Conservation (phyloP, 768 basidiomycete species). For the Russula sp. region DNA sequence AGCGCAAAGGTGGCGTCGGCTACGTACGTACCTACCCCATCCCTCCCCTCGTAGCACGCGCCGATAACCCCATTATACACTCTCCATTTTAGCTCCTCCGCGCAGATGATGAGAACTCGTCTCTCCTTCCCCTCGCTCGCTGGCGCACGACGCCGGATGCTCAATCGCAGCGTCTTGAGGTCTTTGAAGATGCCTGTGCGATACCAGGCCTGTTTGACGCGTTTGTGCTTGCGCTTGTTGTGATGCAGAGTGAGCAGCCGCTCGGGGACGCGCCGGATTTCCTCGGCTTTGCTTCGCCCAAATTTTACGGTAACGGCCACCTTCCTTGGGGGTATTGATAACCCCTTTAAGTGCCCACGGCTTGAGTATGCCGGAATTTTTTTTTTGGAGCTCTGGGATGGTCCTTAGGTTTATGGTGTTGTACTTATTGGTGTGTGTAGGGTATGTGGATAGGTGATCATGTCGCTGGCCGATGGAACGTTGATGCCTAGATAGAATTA, state of each 20-base stretch:
- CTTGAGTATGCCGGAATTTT: background rate
- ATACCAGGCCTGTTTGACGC: conserved; percentile 12
- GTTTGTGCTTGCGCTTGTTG: conserved; percentile 13
- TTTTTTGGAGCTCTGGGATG: background rate
- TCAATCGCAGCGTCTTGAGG: conserved; percentile 6
- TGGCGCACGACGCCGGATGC: conserved; percentile 8
- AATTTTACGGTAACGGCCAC: background rate
- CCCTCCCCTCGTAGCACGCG: background rate
- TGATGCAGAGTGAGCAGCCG: conserved; percentile 9
- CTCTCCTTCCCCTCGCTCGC: conserved; percentile 12
- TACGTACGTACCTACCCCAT: background rate
- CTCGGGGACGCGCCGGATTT: conserved; percentile 9
- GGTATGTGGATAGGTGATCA: background rate
- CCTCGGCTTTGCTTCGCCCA: conserved; percentile 6
- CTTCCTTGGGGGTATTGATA: background rate
- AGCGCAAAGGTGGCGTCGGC: conserved; percentile 8
- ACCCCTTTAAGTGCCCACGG: background rate
- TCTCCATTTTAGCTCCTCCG: background rate
- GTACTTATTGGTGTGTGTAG: background rate
- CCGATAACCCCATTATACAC: no score
- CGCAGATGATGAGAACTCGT: background rate
- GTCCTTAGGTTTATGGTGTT: background rate
- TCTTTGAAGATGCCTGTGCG: conserved; percentile 7
- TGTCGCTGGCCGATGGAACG: conserved; percentile 5
- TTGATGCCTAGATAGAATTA: conserved; percentile 3